Evolutionary conservation across 768 basidiomycete species (phyloP).

Genomic region (Agaricus blazei): DNA sequence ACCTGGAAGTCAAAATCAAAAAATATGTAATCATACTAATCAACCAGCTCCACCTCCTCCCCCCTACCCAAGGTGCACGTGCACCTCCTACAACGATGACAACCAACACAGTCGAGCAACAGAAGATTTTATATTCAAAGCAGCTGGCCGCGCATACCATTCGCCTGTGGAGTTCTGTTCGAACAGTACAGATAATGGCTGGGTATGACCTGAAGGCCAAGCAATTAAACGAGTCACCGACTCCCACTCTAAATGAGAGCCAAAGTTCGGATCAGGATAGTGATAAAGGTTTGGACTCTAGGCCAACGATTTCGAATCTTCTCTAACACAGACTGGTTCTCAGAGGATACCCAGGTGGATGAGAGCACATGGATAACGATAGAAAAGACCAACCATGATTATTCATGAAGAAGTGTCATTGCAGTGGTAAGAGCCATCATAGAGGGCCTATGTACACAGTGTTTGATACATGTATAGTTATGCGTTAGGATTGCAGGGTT

Average conservation of each 20-base stretch:
- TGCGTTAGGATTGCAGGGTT: no score
- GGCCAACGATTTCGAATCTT: neutral
- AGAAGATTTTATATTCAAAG: constrained; percentile 32
- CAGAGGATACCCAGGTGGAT: neutral
- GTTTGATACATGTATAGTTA: no score
- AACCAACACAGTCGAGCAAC: constrained; percentile 30
- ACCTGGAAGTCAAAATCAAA: no score
- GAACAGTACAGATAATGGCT: neutral
- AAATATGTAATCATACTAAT: no score
- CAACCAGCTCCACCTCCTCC: neutral
- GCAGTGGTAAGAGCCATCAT: no score
- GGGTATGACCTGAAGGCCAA: neutral
- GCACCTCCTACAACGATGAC: constrained; percentile 12
- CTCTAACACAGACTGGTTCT: neutral
- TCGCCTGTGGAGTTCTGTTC: constrained; percentile 30
- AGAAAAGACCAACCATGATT: neutral
- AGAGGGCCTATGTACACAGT: no score
- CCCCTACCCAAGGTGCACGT: neutral
- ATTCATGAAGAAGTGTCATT: no score
- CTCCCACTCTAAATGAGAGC: neutral
- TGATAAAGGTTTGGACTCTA: neutral
- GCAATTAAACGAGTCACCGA: neutral
- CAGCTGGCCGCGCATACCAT: constrained; percentile 37
- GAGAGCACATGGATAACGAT: neutral
- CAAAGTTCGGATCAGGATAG: neutral